Evolutionary conservation across 169 alveolate genomes (phyloP).

Genomic region (Plasmodium coatneyi): DNA sequence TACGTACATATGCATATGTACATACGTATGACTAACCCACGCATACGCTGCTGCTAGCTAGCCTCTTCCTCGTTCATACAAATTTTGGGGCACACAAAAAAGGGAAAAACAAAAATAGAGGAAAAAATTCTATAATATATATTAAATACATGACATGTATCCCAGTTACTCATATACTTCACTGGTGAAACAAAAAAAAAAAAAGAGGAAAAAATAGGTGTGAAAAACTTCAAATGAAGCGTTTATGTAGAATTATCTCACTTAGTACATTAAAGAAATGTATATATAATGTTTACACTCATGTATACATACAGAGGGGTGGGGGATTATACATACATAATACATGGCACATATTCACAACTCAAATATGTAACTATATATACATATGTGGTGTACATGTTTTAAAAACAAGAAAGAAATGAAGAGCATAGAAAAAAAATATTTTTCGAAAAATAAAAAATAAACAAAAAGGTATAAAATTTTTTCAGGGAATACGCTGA

Average conservation of each 20-base stretch:
- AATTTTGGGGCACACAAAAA: neutral
- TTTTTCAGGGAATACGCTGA: neutral
- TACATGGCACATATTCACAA: neutral
- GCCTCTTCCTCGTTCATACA: neutral
- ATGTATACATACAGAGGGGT: neutral
- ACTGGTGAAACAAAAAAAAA: neutral
- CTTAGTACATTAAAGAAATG: neutral
- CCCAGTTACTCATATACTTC: neutral
- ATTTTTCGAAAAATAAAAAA: neutral
- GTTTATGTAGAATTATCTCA: neutral
- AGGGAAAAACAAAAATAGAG: neutral
- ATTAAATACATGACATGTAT: neutral
- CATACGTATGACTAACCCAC: neutral
- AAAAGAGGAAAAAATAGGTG: neutral
- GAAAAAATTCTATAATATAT: neutral
- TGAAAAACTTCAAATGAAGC: neutral
- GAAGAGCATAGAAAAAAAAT: neutral
- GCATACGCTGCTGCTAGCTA: neutral
- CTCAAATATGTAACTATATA: neutral
- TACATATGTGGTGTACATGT: neutral
- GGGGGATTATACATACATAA: neutral
- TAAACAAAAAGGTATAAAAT: neutral
- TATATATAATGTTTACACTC: neutral
- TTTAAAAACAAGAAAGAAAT: neutral
- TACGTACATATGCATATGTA: conserved; percentile 10